phyloP scores from a whole-genome alignment of 2,329 filamentous ascomycete genomes.

The Botryotinia narcissicola region DNA sequence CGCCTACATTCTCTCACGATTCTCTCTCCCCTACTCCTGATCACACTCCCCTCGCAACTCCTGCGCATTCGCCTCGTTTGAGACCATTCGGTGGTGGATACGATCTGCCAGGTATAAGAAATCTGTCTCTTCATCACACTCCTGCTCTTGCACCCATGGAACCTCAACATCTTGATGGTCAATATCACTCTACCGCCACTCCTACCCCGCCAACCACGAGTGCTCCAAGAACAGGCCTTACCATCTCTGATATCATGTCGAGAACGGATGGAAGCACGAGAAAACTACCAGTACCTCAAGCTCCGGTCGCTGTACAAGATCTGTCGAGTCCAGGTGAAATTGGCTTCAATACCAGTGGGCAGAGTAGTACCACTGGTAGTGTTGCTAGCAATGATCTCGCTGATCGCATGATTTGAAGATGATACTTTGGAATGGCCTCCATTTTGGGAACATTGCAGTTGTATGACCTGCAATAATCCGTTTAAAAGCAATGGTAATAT shows the following conservation, averaged over 20 bases:
- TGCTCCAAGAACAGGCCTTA: conserved; percentile 62
- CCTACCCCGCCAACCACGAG: conserved; percentile 47
- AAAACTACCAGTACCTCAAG: conserved; percentile 86
- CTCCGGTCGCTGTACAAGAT: conserved; percentile 85
- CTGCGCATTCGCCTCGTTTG: conserved; percentile 89
- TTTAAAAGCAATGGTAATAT: not conserved
- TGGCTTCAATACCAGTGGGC: conserved; percentile 66
- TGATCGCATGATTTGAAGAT: conserved; percentile 45
- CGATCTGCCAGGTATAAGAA: conserved; percentile 83
- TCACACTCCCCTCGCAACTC: conserved; percentile 96
- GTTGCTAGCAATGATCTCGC: conserved; percentile 69
- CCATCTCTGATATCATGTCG: conserved; percentile 90
- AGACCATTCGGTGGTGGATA: conserved; percentile 68
- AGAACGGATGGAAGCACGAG: conserved; percentile 81
- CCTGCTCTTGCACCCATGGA: conserved; percentile 72
- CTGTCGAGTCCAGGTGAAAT: conserved; percentile 63
- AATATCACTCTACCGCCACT: conserved; percentile 49
- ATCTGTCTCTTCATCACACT: conserved; percentile 62
- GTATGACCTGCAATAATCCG: not conserved
- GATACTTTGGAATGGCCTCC: conserved; percentile 23
- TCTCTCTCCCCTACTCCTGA: conserved; percentile 94
- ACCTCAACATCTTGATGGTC: conserved; percentile 39
- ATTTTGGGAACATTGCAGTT: not conserved
- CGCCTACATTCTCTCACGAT: conserved; percentile 93
- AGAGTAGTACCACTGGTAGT: conserved; percentile 75